Percentiles rank a stretch among this genome's conserved stretches.
Conservation (phyloP, 176 grass and related monocot genomes). For the Paspalum notatum region DNA sequence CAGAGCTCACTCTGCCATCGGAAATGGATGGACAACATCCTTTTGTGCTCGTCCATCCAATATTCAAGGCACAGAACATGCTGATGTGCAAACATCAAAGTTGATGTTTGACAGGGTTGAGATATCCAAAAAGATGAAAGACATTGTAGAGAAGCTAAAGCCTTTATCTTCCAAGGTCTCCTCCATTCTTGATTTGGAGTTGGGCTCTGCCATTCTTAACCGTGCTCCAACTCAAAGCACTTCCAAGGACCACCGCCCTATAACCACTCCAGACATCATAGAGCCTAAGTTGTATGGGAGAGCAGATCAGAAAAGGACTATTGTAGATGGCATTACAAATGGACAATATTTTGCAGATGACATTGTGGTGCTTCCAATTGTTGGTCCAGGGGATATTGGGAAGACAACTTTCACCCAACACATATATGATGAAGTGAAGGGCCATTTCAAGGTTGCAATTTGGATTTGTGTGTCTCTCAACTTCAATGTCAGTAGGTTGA, state of each 20-base stretch:
- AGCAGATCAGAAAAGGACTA: background rate
- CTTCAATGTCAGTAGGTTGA: conserved; percentile 1
- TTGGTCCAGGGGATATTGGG: conserved; percentile 49
- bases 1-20: background rate
- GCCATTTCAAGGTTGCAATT: background rate
- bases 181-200: background rate
- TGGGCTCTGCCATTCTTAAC: conserved; percentile 14
- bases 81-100: background rate
- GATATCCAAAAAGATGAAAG: background rate
- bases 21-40: too few relatives aligned
- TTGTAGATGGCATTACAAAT: background rate
- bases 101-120: conserved; percentile 14
- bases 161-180: conserved; percentile 2
- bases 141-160: background rate
- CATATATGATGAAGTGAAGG: conserved; percentile 12
- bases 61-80: background rate
- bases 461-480: conserved; percentile 45
- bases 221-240: rapidly evolving
- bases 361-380: conserved; percentile 32
- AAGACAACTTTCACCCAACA: conserved; percentile 54
- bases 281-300: conserved; percentile 39
- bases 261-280: background rate
- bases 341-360: background rate
- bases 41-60: background rate
- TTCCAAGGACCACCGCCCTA: background rate